Base-by-base conservation (phyloP, 139 green algal genomes). In the Penium margaritaceum region DNA sequence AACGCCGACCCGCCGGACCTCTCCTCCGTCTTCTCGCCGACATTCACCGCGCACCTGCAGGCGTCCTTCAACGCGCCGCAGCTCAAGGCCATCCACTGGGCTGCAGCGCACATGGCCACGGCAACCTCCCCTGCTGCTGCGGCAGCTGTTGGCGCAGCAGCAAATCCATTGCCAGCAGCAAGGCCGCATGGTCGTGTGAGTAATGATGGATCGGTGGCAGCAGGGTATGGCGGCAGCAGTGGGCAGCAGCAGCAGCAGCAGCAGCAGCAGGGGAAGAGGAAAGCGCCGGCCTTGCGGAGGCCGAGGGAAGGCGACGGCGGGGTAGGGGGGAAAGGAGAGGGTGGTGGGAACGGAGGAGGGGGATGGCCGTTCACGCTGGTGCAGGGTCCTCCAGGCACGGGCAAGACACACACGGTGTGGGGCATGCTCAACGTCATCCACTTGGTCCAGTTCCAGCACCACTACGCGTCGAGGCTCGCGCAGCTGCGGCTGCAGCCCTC, bases 361-460 rank as follows among this genome's bases (percentile, higher is more conserved):
- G 63, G 63, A 62, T 76, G 69, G 69, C 69, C 69, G 57, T 82
- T 95, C 37, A 88, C 87, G 5, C 79, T 93, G 7, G 87, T 93
- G 38, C 89, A 93, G 77, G 92, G 91, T 1, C 91, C 90, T 1
- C 90, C 92, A 5, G 93, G 93, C 36, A 98, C 93, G 1, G 93
- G 93, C 43, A 98, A 98, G 84, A 97, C 93, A 14, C 90, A 96
- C 84, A 96, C 90, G 58, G 93, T 92, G 54, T 84, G 84, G 66
- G 89, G 90, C 62, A 87, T 98, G 39, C 84, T 97, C 12, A 97
- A 98, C 80, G 77, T 87, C 38, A 92, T 93, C 88, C 92, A 96
- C 84, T 78, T 80, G 24, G 83, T 91, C n/a, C 81, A 87, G 19
- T 96, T 86, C 79, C 87, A 95, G 76, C 74, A 83, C 14, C 91